These are phyloP conservation scores for Chlamydomonas sphaeroides DNA, from an alignment of 139 green algal genomes.

Conservation along the genomic window DNA sequence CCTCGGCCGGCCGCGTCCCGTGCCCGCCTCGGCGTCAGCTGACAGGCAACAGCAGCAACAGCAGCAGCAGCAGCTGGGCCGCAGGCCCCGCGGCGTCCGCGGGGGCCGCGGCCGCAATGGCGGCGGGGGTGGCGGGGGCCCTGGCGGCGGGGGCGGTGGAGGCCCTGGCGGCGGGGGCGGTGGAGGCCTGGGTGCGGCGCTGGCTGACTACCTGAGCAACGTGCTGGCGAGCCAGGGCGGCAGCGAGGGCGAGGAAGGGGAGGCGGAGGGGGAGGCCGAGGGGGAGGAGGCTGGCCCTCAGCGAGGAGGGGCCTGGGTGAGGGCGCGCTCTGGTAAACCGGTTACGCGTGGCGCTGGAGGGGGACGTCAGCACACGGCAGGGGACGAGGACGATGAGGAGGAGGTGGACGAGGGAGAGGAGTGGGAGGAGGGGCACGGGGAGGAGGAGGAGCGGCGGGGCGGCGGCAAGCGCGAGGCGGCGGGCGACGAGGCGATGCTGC, in stretches of 20 bases:
- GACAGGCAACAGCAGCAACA: neutral
- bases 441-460: neutral
- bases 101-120: neutral
- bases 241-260: neutral
- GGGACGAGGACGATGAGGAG: neutral
- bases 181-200: neutral
- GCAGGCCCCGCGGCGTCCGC: neutral
- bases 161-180: neutral
- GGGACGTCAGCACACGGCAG: too few relatives aligned
- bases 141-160: neutral
- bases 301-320: too few relatives aligned
- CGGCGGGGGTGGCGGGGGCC: too few relatives aligned
- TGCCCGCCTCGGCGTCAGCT: neutral
- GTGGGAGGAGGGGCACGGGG: neutral
- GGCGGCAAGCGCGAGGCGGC: neutral
- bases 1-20: neutral
- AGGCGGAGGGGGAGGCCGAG: neutral
- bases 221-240: neutral
- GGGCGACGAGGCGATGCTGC: conserved; percentile 16
- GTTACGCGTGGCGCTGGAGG: too few relatives aligned
- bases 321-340: too few relatives aligned
- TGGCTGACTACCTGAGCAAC: conserved; percentile 25
- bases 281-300: too few relatives aligned
- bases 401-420: neutral
- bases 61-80: neutral